These are phyloP conservation scores for Termitomyces sp. DNA, from an alignment of 768 basidiomycete genomes.

Conservation along the genomic window DNA sequence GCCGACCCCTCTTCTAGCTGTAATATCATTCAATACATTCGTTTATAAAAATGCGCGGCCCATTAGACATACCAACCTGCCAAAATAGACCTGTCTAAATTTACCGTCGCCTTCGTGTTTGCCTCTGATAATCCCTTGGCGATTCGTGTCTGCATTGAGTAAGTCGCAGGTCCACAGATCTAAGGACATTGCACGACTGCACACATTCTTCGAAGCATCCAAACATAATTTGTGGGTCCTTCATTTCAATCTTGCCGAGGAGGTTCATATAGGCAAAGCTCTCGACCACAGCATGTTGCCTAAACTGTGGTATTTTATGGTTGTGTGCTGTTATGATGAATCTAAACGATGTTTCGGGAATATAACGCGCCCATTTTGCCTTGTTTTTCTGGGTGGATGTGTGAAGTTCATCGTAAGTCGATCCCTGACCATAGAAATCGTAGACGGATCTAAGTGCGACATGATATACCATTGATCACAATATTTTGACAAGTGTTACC, in stretches of 20 bases:
- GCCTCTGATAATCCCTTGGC: constrained; percentile 39
- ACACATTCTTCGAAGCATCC: constrained; percentile 87
- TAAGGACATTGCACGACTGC: constrained; percentile 17
- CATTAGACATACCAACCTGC: constrained; percentile 69
- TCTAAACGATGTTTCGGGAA: constrained; percentile 71
- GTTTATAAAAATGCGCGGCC: neutral
- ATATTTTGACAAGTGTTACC: neutral
- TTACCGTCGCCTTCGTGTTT: constrained; percentile 61
- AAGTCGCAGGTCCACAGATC: neutral
- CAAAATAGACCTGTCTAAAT: constrained; percentile 75
- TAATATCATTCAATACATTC: neutral
- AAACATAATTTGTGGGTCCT: constrained; percentile 67
- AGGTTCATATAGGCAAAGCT: constrained; percentile 85
- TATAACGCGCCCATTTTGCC: constrained; percentile 55
- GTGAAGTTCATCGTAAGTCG: constrained; percentile 70
- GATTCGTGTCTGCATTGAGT: constrained; percentile 41
- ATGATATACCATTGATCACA: constrained; percentile 2
- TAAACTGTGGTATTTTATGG: constrained; percentile 64
- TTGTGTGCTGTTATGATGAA: constrained; percentile 75
- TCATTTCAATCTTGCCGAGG: constrained; percentile 78
- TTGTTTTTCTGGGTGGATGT: constrained; percentile 39
- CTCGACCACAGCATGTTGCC: constrained; percentile 69
- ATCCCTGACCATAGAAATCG: constrained; percentile 73
- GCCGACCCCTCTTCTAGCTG: constrained; percentile 63
- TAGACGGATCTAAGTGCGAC: constrained; percentile 57